Base-by-base conservation (phyloP, 139 green algal genomes). In the Chlorella sp. region DNA sequence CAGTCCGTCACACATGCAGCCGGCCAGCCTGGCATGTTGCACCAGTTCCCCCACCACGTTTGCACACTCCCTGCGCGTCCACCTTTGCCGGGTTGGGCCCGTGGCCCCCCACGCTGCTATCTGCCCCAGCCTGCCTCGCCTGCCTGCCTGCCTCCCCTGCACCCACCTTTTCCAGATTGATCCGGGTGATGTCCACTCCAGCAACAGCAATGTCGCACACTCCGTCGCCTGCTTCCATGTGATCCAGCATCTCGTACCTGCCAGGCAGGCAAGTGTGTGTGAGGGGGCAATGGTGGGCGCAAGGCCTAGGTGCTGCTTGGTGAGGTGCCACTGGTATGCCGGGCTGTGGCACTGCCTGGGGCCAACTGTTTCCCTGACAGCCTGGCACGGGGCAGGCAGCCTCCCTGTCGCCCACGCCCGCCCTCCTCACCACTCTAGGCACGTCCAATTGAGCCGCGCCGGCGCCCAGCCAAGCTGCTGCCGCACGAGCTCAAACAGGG, bases 371-470 rank as follows among this genome's bases (percentile, higher is more conserved):
- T n/a, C n/a, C n/a, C n/a, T n/a, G n/a, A n/a, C n/a, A n/a, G n/a
- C n/a, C 48, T 57, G 48, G 48, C 48, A 57, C 48, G 5, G 48
- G 48, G 48, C 48, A 9, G 5, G 48, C 48, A 57, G 7, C 48
- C 9, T 5, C 48, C 48, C 9, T 5, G 7, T 9, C 48, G 48
- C 48, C 48, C 48, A 5, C 48, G 64, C 26, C 26, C 69, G 2
- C 69, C 26, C 34, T 34, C 64, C 64, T 18, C 75, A 81, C 75
- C 75, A 89, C 1, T 89, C 85, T 36, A 83, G 40, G 85, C 85
- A 89, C 3, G n/a, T 89, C 85, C 85, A 89, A 40, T 89, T 89
- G 28, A 82, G 39, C 34, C 32, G 42, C 26, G 26, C 18, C 39
- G 53, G 14, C 2, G 39, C 16, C 85, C 85, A 89, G 42, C 85